Evolutionary conservation across 768 basidiomycete species (phyloP).

Genomic region (Cubamyces sp.): DNA sequence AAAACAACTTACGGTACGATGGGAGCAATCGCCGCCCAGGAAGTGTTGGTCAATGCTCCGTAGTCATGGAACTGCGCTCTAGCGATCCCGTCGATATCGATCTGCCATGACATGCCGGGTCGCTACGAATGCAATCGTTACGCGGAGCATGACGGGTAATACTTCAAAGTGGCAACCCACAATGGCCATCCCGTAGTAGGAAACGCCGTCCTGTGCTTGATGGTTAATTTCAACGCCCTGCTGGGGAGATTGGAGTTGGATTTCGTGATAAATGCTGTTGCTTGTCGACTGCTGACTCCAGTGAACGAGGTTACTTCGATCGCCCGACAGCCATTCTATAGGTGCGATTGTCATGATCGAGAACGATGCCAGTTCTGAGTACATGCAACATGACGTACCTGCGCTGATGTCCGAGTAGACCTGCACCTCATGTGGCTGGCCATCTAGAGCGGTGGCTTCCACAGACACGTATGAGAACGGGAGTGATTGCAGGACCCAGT

Average conservation of each 20-base stretch:
- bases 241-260: conserved; percentile 8
- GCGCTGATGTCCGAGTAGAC: conserved; percentile 45
- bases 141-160: too few relatives aligned
- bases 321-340: conserved; percentile 26
- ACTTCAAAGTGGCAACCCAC: conserved; percentile 5
- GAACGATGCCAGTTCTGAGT: too few relatives aligned
- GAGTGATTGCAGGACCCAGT: conserved; percentile 43
- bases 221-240: conserved; percentile 9
- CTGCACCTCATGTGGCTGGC: conserved; percentile 38
- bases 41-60: conserved; percentile 24
- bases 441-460: conserved; percentile 37
- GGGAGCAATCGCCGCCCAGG: conserved; percentile 4
- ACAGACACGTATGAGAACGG: conserved; percentile 45
- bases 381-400: conserved; percentile 30
- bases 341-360: neutral
- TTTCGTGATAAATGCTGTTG: conserved; percentile 18
- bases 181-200: conserved; percentile 20
- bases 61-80: conserved; percentile 26
- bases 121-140: neutral
- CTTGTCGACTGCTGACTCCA: conserved; percentile 17
- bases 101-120: conserved; percentile 17
- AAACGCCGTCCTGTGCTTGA: conserved; percentile 21
- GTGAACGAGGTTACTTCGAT: neutral
- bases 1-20: conserved; percentile 24
- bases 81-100: conserved; percentile 7